phyloP scores from a whole-genome alignment of 2,329 filamentous ascomycete species.

The Penicillium italicum region DNA sequence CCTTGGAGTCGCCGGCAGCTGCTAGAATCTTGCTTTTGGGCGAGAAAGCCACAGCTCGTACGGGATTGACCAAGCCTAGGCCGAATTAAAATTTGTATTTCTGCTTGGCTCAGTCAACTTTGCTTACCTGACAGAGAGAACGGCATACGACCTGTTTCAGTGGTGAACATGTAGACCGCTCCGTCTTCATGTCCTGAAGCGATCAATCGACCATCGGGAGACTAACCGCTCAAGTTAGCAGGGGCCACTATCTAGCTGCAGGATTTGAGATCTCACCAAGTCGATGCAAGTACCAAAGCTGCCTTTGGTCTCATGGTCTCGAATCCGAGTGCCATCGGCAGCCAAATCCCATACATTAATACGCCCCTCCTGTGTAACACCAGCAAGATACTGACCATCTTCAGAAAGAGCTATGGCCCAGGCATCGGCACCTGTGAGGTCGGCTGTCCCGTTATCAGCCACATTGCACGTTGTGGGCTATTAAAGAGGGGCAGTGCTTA shows the following conservation, averaged over 20 bases:
- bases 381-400: conserved; percentile 79
- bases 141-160: conserved; percentile 76
- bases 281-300: conserved; percentile 89
- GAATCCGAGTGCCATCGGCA: conserved; percentile 59
- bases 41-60: conserved; percentile 82
- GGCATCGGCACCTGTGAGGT: conserved; percentile 57
- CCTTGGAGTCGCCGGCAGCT: conserved; percentile 80
- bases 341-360: conserved; percentile 82
- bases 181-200: conserved; percentile 93
- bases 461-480: neutral
- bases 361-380: conserved; percentile 79
- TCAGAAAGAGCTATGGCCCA: conserved; percentile 87
- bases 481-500: conserved; percentile 25
- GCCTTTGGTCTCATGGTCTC: conserved; percentile 85
- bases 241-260: neutral
- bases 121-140: conserved; percentile 74
- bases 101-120: neutral
- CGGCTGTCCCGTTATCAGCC: conserved; percentile 14
- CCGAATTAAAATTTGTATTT: conserved; percentile 16
- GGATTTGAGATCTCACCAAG: conserved; percentile 50
- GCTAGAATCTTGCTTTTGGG: conserved; percentile 80
- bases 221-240: conserved; percentile 39
- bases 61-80: conserved; percentile 76
- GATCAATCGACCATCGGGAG: conserved; percentile 73
- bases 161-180: conserved; percentile 90